Conservation (phyloP, 768 basidiomycete genomes). For the Suillus tomentosus region DNA sequence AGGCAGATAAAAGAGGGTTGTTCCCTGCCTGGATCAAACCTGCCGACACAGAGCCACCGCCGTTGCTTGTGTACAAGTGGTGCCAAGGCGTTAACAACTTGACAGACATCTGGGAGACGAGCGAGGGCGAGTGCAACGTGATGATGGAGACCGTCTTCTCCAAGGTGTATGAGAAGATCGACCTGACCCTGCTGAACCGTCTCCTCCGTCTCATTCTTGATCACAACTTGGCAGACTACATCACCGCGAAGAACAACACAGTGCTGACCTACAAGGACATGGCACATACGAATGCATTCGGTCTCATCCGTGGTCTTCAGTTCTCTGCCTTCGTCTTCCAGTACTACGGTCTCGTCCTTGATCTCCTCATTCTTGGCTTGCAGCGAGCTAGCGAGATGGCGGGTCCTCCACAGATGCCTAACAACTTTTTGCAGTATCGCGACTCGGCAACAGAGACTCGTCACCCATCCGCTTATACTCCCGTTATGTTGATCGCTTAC, state of each 20-base stretch:
- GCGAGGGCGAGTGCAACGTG: slow-evolving; percentile 96
- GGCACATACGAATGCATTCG: slow-evolving; percentile 97
- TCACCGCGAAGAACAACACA: slow-evolving; percentile 98
- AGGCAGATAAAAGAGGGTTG: slow-evolving; percentile 95
- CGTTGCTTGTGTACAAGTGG: slow-evolving; percentile 98
- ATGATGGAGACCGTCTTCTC: slow-evolving; percentile 98
- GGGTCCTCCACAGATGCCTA: slow-evolving; percentile 95
- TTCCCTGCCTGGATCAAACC: slow-evolving; percentile 99
- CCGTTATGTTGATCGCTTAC: slow-evolving; percentile 92
- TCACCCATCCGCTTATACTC: slow-evolving; percentile 97
- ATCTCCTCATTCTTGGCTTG: slow-evolving; percentile 94
- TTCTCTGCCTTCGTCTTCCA: slow-evolving; percentile 99
- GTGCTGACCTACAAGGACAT: slow-evolving; percentile 96
- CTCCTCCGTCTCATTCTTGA: slow-evolving; percentile 95
- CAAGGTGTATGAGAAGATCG: slow-evolving; percentile 99
- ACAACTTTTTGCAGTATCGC: slow-evolving; percentile 97
- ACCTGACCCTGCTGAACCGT: slow-evolving; percentile 93
- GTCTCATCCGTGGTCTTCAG: slow-evolving; percentile 95
- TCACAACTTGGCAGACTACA: slow-evolving; percentile 98
- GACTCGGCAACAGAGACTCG: slow-evolving; percentile 94
- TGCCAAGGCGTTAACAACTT: slow-evolving; percentile 99
- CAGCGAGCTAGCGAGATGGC: slow-evolving; percentile 99
- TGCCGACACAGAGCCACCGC: slow-evolving; percentile 95
- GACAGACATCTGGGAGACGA: slow-evolving; percentile 97
- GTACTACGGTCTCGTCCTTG: slow-evolving; percentile 94